These are phyloP conservation scores for Penicillium longicatenatum DNA, from an alignment of 495 filamentous ascomycete genomes.

Conservation along the genomic window DNA sequence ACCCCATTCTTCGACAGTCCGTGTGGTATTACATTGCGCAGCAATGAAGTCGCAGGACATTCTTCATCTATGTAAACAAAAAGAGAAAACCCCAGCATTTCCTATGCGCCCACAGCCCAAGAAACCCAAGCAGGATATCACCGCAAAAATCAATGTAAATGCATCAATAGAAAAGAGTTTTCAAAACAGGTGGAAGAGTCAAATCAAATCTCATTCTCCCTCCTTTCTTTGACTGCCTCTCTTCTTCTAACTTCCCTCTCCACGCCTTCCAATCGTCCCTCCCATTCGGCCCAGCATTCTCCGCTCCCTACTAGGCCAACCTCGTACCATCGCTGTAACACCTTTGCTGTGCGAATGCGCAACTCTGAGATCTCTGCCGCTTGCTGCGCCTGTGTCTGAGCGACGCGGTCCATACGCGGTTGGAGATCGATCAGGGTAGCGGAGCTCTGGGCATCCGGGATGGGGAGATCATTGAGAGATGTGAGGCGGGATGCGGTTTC, in stretches of 20 bases:
- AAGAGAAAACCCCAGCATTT: neutral
- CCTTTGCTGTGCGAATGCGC: conserved; percentile 66
- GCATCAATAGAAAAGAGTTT: neutral
- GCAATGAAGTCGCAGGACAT: neutral
- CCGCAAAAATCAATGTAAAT: conserved; percentile 1
- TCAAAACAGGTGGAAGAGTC: neutral
- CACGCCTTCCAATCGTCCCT: conserved; percentile 65
- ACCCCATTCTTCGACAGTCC: neutral
- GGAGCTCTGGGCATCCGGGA: conserved; percentile 71
- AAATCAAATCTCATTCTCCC: conserved; percentile 40
- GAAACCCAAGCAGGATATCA: conserved; percentile 6
- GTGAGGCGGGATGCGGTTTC: conserved; percentile 76
- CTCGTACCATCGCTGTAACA: conserved; percentile 83
- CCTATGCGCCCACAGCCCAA: neutral
- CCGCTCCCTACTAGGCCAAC: conserved; percentile 66
- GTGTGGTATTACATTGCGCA: neutral
- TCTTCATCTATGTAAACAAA: conserved; percentile 2
- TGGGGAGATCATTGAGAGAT: conserved; percentile 74
- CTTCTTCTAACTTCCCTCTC: conserved; percentile 65
- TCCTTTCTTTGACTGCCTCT: conserved; percentile 49
- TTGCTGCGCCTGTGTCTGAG: conserved; percentile 68
- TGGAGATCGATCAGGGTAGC: conserved; percentile 66
- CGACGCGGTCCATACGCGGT: conserved; percentile 69
- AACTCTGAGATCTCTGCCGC: conserved; percentile 71
- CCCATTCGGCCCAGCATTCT: conserved; percentile 73